These are phyloP conservation scores for Nigrospora sphaerica DNA, from an alignment of 2,329 filamentous ascomycete species.

Conservation along the genomic window DNA sequence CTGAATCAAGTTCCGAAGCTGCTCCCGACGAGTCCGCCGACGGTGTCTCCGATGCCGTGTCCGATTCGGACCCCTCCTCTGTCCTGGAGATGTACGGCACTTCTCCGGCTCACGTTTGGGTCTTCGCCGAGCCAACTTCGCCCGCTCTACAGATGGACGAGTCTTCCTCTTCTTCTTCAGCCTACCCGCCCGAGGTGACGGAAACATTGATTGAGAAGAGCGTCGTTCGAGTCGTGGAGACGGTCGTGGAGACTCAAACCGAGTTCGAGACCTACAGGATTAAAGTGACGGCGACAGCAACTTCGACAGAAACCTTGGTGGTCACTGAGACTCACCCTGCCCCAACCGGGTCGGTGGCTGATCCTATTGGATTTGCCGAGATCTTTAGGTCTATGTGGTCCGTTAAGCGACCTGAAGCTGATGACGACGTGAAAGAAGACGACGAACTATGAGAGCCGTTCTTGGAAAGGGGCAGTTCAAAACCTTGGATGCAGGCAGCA, in stretches of 20 bases:
- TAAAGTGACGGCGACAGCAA: conserved; percentile 7
- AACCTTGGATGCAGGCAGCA: too few relatives aligned
- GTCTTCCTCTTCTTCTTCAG: conserved; percentile 10
- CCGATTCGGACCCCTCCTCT: background rate
- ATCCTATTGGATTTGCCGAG: too few relatives aligned
- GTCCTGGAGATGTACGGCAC: background rate
- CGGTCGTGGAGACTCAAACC: conserved; percentile 24
- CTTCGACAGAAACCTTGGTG: background rate
- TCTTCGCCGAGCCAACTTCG: background rate
- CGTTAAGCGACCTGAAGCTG: too few relatives aligned
- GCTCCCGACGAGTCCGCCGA: background rate
- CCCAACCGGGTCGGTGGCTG: too few relatives aligned
- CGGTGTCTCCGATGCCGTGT: background rate
- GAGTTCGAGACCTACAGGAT: conserved; percentile 25
- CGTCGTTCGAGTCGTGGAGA: conserved; percentile 25
- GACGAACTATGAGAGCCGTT: too few relatives aligned
- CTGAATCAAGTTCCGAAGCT: background rate
- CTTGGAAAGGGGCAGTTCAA: too few relatives aligned
- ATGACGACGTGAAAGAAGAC: too few relatives aligned
- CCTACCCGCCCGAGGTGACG: conserved; percentile 9
- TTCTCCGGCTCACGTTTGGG: background rate
- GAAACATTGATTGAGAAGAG: conserved; percentile 20
- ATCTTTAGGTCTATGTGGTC: too few relatives aligned
- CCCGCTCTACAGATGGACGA: conserved; percentile 9
- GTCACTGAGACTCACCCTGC: too few relatives aligned